Evolutionary conservation across 139 green algal genomes (phyloP), one percentile per base, ranked within the genome.

Genomic region (Volvox reticuliferus): DNA sequence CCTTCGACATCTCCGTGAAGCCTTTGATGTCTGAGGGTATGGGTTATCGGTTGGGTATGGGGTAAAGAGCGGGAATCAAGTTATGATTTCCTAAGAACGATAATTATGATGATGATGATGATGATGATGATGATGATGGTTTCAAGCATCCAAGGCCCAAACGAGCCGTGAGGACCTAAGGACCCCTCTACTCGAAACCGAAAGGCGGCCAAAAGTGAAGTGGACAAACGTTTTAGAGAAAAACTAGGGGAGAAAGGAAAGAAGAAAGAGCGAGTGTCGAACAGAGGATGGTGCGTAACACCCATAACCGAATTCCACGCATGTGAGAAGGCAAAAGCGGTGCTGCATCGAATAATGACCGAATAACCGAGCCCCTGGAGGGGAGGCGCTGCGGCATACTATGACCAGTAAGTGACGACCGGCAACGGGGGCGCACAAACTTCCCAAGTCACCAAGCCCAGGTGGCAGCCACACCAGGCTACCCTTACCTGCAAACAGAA

Each of bases 1-100:
- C 26, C 90, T 93, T 94, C 37, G 50, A 87, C 91, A 96, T 95
- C 81, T 44, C 79, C 0, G 93, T 96, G 90, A 96, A 96, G 71
- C 92, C 93, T 65, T 93, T 92, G 32, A 95, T 91, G 89, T 93
- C 89, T 22, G 44, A 55, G 9, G 44, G 91, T 28, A 55, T 26
- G 2, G 44, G 44, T 55, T 5, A 55, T 5, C 5, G 44, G 44
- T 55, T 5, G 9, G 44, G 44, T 28, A 30, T 17, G n/a, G n/a
- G 17, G 26, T 12, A 2, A 80, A 44, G 73, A 28, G 22, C 22
- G 3, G 67, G 24, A 26, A 75, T 12, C 9, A 26, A 28, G n/a
- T n/a, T n/a, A n/a, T n/a, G n/a, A n/a, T n/a, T n/a, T n/a, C n/a
- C n/a, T n/a, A n/a, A n/a, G n/a, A n/a, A n/a, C n/a, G n/a, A n/a